Base-by-base conservation (phyloP, 306 rosid genomes). In the Begonia masoniana region DNA sequence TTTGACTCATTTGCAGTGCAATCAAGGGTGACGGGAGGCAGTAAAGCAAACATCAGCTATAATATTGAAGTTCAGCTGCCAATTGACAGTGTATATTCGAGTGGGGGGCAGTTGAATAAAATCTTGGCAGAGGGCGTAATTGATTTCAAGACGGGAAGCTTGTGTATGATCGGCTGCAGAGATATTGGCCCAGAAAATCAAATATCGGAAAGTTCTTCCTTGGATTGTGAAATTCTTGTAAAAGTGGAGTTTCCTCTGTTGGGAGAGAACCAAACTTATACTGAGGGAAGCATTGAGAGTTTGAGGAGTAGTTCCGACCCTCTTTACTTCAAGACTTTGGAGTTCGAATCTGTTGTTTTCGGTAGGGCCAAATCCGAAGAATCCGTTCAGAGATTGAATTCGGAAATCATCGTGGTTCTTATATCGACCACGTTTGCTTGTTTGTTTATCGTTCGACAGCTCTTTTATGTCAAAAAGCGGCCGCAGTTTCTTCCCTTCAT, bases 141-240 rank as follows among this genome's bases (percentile, higher is more conserved):
- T 74, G 76, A 81, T 71, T 57, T 68, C 12, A 48, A 63, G 60
- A 23, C 71, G 14, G 95, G 91, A 70, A 72, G 31, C 51, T 67
- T 85, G 70, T 85, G 95, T 43, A 79, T 82, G 95, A 61, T 75
- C 10, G 95, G 87, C 58, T 85, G 85, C 70, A 63, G 81, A 12
- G 51, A 62, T 31, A 42, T 66, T 50, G 50, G 15, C 50, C 54
- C 54, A 5, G 57, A 54, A 5, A 14, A 43, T 56, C 43, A 50
- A n/a, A 52, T 17, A 36, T 43, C 58, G 49, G 50, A 13, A 49
- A 39, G 49, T 14, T 55, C 47, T 4, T 60, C 73, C 15, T 16
- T 56, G 53, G 95, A 85, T 36, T 85, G 87, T 85, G 87, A 75
- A 35, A 52, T 79, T 60, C 72, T 63, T 6, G 53, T 85, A 63